A percentile compares a stretch with the other conserved stretches of the same genome.
These are phyloP conservation scores for Candida silvicultrix DNA, from an alignment of 805 yeast genomes.

Conservation along the genomic window DNA sequence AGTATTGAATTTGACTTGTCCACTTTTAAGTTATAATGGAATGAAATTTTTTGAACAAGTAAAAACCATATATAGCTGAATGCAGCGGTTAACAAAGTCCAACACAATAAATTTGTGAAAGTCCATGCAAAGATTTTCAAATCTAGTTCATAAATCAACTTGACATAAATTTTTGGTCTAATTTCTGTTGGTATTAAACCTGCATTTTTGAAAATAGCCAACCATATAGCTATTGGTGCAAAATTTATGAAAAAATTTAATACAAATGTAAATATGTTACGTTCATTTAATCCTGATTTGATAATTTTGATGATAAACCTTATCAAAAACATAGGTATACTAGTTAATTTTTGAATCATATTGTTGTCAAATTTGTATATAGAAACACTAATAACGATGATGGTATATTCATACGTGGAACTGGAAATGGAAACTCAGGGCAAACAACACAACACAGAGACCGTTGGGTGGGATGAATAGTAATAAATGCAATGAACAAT, in stretches of 20 bases:
- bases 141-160: slow-evolving; percentile 39
- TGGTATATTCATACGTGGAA: no score
- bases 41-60: slow-evolving; percentile 20
- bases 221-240: slow-evolving; percentile 48
- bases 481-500: no score
- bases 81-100: slow-evolving; percentile 9
- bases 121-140: slow-evolving; percentile 27
- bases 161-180: slow-evolving; percentile 49
- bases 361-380: not conserved
- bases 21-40: slow-evolving; percentile 23
- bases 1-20: slow-evolving; percentile 2
- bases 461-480: no score
- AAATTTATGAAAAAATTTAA: slow-evolving; percentile 44
- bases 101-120: slow-evolving; percentile 10
- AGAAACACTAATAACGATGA: no score
- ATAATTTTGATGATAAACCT: slow-evolving; percentile 4
- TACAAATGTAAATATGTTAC: slow-evolving; percentile 31
- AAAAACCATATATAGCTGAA: slow-evolving; percentile 12
- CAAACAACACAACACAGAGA: no score
- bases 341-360: not conserved
- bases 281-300: slow-evolving; percentile 23
- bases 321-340: not conserved
- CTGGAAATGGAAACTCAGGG: no score
- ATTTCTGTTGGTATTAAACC: slow-evolving; percentile 45
- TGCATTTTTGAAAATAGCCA: slow-evolving; percentile 52